Conservation (phyloP, 1,284 basidiomycete species). For the Puccinia coronata region DNA sequence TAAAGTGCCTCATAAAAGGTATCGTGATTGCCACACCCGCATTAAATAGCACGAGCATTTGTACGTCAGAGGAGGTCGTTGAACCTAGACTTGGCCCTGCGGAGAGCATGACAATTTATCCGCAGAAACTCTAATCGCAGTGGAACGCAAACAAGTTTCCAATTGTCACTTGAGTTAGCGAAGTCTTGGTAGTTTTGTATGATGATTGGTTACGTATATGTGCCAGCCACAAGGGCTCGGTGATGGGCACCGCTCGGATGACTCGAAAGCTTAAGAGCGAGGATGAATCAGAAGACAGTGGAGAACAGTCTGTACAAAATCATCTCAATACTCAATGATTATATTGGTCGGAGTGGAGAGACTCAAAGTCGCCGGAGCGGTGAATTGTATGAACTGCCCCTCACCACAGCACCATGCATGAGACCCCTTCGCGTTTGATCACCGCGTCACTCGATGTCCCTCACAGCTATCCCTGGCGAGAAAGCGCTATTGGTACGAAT, state of each 20-base stretch:
- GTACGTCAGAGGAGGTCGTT: constrained; percentile 19
- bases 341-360: too few relatives aligned
- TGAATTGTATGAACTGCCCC: too few relatives aligned
- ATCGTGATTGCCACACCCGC: too few relatives aligned
- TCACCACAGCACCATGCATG: too few relatives aligned
- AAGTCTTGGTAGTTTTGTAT: neutral
- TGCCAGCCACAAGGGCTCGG: constrained; percentile 43
- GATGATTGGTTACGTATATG: too few relatives aligned
- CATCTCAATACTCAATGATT: too few relatives aligned
- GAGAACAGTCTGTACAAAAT: constrained; percentile 9
- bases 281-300: constrained; percentile 17
- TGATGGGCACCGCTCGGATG: constrained; percentile 56
- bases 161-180: neutral
- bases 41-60: too few relatives aligned
- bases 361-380: too few relatives aligned
- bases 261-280: constrained; percentile 53
- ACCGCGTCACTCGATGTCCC: too few relatives aligned
- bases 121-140: neutral
- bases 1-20: neutral
- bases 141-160: constrained; percentile 8
- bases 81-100: neutral
- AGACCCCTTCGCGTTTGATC: too few relatives aligned
- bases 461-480: too few relatives aligned
- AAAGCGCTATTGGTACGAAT: too few relatives aligned
- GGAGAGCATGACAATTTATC: neutral